phyloP scores from a whole-genome alignment of 352 stramenopile genomes.

The Phytopythium aichiense region DNA sequence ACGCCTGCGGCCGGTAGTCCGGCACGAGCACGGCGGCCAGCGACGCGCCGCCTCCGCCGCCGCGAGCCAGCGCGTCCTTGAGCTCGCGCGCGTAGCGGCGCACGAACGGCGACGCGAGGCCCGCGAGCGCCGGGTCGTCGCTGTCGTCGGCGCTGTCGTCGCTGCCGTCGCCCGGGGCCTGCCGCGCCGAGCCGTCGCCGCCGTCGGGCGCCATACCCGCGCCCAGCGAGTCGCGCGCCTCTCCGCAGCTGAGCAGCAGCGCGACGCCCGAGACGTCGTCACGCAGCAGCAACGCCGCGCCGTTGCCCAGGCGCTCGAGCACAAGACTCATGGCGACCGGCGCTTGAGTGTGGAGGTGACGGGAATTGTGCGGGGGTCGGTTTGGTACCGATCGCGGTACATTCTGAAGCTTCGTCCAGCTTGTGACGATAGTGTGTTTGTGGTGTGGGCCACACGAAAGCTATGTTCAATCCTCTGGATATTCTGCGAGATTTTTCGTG shows the following conservation, averaged over 20 bases:
- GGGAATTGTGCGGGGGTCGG: background rate
- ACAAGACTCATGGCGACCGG: conserved; percentile 42
- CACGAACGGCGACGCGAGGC: conserved; percentile 6
- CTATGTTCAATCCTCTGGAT: background rate
- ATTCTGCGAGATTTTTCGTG: background rate
- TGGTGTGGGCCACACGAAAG: too few species aligned
- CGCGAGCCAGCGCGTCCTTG: conserved; percentile 41
- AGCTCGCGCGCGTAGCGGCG: conserved; percentile 58
- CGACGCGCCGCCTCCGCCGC: conserved; percentile 27
- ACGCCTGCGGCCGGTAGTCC: conserved; percentile 63
- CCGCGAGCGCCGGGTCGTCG: conserved; percentile 10
- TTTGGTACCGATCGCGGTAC: too few species aligned
- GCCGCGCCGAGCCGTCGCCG: conserved; percentile 14
- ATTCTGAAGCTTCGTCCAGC: too few species aligned
- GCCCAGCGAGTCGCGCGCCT: conserved; percentile 22
- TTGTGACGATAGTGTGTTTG: too few species aligned
- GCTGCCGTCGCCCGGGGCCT: conserved; percentile 36
- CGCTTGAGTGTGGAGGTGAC: background rate
- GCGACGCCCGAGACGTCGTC: conserved; percentile 44
- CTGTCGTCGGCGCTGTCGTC: conserved; percentile 28
- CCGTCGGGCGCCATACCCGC: conserved; percentile 3
- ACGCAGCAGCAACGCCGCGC: conserved; percentile 61
- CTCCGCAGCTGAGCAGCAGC: conserved; percentile 62
- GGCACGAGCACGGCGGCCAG: conserved; percentile 58
- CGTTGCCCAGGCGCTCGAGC: conserved; percentile 62